These are phyloP conservation scores for Fusarium domesticum DNA, from an alignment of 2,329 filamentous ascomycete species.

Conservation along the genomic window DNA sequence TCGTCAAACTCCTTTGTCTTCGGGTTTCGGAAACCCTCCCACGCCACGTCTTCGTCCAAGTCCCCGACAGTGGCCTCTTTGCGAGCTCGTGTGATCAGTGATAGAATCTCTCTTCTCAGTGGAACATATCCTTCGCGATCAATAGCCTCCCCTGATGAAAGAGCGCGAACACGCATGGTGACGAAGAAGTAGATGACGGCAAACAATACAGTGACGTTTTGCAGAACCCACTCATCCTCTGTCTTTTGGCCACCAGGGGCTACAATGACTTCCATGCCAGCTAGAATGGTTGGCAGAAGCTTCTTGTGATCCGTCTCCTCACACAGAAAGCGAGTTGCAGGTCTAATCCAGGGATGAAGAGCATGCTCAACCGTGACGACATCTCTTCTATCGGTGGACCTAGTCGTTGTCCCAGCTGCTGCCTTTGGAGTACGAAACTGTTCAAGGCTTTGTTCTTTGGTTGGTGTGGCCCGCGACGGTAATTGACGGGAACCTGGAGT, in stretches of 20 bases:
- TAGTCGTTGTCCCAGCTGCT: constrained; percentile 39
- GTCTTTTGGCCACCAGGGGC: constrained; percentile 42
- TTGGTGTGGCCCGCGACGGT: constrained; percentile 44
- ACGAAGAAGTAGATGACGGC: constrained; percentile 62
- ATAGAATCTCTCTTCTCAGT: constrained; percentile 45
- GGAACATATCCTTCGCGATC: constrained; percentile 45
- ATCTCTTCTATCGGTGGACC: constrained; percentile 37
- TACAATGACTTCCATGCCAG: constrained; percentile 63
- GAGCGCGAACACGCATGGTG: constrained; percentile 45
- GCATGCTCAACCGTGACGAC: constrained; percentile 30
- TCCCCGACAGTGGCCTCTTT: constrained; percentile 38
- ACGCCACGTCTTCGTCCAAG: constrained; percentile 46
- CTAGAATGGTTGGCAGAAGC: constrained; percentile 69
- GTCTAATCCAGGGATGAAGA: constrained; percentile 67
- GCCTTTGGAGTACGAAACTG: constrained; percentile 40
- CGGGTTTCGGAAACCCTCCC: constrained; percentile 52
- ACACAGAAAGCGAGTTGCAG: constrained; percentile 63
- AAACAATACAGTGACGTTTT: constrained; percentile 53
- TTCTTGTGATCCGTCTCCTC: constrained; percentile 56
- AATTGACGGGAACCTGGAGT: constrained; percentile 32
- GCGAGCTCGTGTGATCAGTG: constrained; percentile 41
- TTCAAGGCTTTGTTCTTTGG: constrained; percentile 44
- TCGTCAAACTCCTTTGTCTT: constrained; percentile 56
- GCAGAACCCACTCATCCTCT: constrained; percentile 48
- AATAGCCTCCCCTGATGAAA: constrained; percentile 38